Conservation (phyloP, 805 yeast species). For the Suhomyces kilbournensis region DNA sequence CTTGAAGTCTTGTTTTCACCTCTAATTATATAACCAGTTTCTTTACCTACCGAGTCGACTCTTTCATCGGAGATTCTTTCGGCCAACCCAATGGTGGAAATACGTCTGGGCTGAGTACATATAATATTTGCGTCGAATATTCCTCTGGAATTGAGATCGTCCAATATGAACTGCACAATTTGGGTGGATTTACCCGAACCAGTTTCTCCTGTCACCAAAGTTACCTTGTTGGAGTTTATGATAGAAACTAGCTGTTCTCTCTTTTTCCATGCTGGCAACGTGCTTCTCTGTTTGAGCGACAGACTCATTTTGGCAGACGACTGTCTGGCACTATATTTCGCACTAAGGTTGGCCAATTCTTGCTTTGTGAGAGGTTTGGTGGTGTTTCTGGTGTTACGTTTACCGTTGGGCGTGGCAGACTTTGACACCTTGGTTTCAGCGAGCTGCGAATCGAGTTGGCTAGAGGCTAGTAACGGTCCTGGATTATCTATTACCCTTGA, state of each 20-base stretch:
- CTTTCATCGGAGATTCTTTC: constrained; percentile 90
- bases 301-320: constrained; percentile 26
- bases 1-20: constrained; percentile 73
- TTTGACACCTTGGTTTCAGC: background rate
- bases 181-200: constrained; percentile 98
- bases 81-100: constrained; percentile 91
- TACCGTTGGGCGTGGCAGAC: background rate
- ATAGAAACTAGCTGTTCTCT: constrained; percentile 52
- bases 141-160: constrained; percentile 49
- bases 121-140: constrained; percentile 60
- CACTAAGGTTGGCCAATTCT: background rate
- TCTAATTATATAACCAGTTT: constrained; percentile 85
- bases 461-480: constrained; percentile 51
- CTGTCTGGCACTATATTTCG: background rate
- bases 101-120: constrained; percentile 95
- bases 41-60: constrained; percentile 58
- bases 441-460: background rate
- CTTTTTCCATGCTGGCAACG: constrained; percentile 84
- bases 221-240: constrained; percentile 59
- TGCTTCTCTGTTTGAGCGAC: constrained; percentile 44
- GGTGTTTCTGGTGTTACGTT: background rate
- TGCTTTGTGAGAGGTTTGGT: constrained; percentile 1
- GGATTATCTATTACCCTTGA: constrained; percentile 64
- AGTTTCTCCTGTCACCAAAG: constrained; percentile 90
- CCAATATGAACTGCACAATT: constrained; percentile 84